Base-by-base conservation (phyloP, 441 rosid species). In the Adansonia grandidieri region DNA sequence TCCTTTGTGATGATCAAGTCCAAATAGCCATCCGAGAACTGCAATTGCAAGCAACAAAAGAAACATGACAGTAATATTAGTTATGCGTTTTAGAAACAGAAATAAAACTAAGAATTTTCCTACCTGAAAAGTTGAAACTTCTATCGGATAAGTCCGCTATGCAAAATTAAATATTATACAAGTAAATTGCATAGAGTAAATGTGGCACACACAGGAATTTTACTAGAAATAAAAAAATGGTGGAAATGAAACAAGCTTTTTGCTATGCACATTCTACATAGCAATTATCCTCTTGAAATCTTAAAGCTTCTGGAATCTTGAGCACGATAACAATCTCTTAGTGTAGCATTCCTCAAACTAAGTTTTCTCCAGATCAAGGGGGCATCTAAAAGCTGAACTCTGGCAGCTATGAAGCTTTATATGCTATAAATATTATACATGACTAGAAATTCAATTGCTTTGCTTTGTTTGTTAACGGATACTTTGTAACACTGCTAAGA, bases 1-100 rank as follows among this genome's bases (percentile, higher is more conserved):
- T 89, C 88, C 85, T 79, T 87, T 44, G 87, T 77, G 45, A 92
- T 77, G 62, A 95, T 87, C 86, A 95, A 80, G 84, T 95, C 99
- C 86, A 93, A 81, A 86, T 76, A 93, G 60, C 98, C 98, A 77
- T 95, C 97, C 48, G 95, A 90, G 82, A 95, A 92, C 98, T 95
- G 88, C 81, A 83, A 51, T 75, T 60, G 22, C 71, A 63, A 64
- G 45, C 65, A 80, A 48, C 54, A 54, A 78, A 62, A 66, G 32
- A 69, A 45, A 61, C 24, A 44, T 20, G 24, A 74, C 2, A 44
- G 56, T 40, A 56, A 54, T 40, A 44, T 57, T 72, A 40, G 50
- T 75, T 65, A 53, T 80, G n/a, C 37, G 42, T 8, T 24, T 47
- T 62, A 69, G 13, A 9, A 75, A 40, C 74, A 81, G 24, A 19